Base-by-base conservation (phyloP, 2,329 filamentous ascomycete genomes). In the Cytospora piceicola region DNA sequence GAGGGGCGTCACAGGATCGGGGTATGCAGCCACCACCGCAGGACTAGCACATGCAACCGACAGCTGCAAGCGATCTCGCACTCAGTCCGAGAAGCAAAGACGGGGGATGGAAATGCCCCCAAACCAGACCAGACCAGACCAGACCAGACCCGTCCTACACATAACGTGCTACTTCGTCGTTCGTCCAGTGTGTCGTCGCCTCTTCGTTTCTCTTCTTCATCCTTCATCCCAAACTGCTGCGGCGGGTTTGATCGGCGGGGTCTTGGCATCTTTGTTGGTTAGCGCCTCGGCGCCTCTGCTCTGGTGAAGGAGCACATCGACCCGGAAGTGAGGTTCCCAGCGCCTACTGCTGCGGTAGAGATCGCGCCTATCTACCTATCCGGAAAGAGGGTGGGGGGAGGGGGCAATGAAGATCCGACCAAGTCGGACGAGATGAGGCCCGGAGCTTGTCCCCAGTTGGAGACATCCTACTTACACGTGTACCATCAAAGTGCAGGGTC, bases 131-230 rank as follows among this genome's bases (percentile, higher is more conserved):
- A n/a, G n/a, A n/a, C n/a, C n/a, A n/a, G n/a, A n/a, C n/a, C n/a
- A n/a, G n/a, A n/a, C 27, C 3, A 29, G 27, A 29, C 27, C 27
- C 27, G 27, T 29, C 27, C 27, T 29, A 29, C 27, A 29, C 27
- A 29, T 29, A 29, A 3, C 49, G 22, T 9, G 12, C 53, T 27
- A 24, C 46, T 34, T 51, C 42, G 51, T 22, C 29, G 8, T 36
- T 39, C n/a, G 14, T 36, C 22, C 12, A 32, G 22, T 60, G 30
- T 29, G 42, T 39, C 34, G 42, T 39, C 34, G 53, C 53, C 27
- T 29, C 5, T 57, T 63, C 61, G 61, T 57, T 52, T 63, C 46
- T 57, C 61, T 32, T 57, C 61, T 46, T 51, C 60, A 27, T 57
- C 39, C 61, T 46, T 51, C 60, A 27, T 57, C 39, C 39, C 39